A percentile compares a stretch with the other conserved stretches of the same genome.
phyloP scores from a whole-genome alignment of 352 stramenopile species.

The Globisporangium viniferum region DNA sequence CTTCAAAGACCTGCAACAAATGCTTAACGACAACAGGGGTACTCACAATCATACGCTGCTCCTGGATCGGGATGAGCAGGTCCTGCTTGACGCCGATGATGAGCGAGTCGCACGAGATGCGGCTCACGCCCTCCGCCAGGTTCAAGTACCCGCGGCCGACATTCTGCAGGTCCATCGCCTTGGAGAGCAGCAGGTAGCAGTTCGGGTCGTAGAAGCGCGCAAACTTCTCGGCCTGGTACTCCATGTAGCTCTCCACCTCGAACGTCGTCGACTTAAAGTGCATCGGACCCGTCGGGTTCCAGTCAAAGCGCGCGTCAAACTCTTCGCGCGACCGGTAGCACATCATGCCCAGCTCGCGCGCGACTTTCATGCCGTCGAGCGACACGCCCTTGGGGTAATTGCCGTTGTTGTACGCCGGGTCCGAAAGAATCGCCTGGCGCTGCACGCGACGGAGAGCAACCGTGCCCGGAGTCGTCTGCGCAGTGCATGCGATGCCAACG shows the following conservation, averaged over 20 bases:
- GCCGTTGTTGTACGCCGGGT: slow-evolving; percentile 77
- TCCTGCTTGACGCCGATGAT: slow-evolving; percentile 85
- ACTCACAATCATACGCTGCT: slow-evolving; percentile 68
- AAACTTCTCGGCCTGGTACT: slow-evolving; percentile 88
- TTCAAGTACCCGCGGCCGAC: slow-evolving; percentile 66
- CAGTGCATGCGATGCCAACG: slow-evolving; percentile 78
- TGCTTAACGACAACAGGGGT: neutral
- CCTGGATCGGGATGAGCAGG: slow-evolving; percentile 77
- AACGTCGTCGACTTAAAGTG: slow-evolving; percentile 82
- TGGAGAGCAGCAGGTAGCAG: slow-evolving; percentile 87
- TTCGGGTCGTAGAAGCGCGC: slow-evolving; percentile 83
- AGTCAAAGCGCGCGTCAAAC: slow-evolving; percentile 85
- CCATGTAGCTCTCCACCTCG: slow-evolving; percentile 89
- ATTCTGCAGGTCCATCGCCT: slow-evolving; percentile 86
- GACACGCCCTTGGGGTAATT: slow-evolving; percentile 57
- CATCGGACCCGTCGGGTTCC: slow-evolving; percentile 66
- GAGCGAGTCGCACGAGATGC: slow-evolving; percentile 62
- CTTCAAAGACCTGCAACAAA: neutral
- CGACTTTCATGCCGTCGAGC: slow-evolving; percentile 82
- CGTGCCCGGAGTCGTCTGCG: slow-evolving; percentile 83
- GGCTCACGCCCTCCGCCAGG: slow-evolving; percentile 66
- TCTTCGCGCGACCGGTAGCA: slow-evolving; percentile 88
- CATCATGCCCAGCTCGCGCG: slow-evolving; percentile 83
- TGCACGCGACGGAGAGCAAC: slow-evolving; percentile 84
- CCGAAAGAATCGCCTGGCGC: slow-evolving; percentile 74